Percentiles rank a stretch among this genome's conserved stretches.
Evolutionary conservation across 345 rosid species (phyloP).

Genomic region (Excoecaria agallocha): DNA sequence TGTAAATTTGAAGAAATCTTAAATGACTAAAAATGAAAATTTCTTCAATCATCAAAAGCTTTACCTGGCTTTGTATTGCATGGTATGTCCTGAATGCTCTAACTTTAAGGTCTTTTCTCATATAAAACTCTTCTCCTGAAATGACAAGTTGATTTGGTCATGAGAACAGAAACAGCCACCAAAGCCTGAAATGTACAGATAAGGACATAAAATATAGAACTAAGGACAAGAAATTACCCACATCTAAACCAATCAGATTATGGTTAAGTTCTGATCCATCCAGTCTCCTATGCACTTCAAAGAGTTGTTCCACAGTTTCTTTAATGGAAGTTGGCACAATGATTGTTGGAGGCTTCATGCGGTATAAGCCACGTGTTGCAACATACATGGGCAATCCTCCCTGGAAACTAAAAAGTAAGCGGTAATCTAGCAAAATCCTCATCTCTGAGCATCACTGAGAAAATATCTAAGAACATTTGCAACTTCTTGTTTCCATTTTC

Average conservation of each 20-base stretch:
- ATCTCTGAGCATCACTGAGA: not conserved
- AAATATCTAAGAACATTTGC: not conserved
- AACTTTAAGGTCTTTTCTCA: constrained; percentile 80
- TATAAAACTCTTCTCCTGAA: constrained; percentile 74
- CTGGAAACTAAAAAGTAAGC: constrained; percentile 30
- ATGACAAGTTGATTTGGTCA: constrained; percentile 19
- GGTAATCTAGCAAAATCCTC: not conserved
- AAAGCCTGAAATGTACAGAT: not conserved
- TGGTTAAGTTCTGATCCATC: constrained; percentile 77
- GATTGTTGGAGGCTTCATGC: constrained; percentile 86
- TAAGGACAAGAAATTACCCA: constrained; percentile 47
- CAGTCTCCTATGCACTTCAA: constrained; percentile 72
- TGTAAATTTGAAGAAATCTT: not conserved
- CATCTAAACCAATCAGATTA: constrained; percentile 72
- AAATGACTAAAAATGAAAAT: not conserved
- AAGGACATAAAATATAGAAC: not conserved
- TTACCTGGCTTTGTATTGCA: constrained; percentile 83
- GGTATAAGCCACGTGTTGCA: constrained; percentile 76
- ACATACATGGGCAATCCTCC: constrained; percentile 98
- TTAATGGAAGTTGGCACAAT: constrained; percentile 62
- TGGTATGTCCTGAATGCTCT: constrained; percentile 93
- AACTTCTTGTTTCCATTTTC: not conserved
- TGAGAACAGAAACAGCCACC: not conserved
- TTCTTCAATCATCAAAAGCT: not conserved
- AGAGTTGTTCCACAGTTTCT: constrained; percentile 68